Evolutionary conservation across 371 early-diverging fungal genomes (phyloP).

Genomic region (Umbelopsis sp.): DNA sequence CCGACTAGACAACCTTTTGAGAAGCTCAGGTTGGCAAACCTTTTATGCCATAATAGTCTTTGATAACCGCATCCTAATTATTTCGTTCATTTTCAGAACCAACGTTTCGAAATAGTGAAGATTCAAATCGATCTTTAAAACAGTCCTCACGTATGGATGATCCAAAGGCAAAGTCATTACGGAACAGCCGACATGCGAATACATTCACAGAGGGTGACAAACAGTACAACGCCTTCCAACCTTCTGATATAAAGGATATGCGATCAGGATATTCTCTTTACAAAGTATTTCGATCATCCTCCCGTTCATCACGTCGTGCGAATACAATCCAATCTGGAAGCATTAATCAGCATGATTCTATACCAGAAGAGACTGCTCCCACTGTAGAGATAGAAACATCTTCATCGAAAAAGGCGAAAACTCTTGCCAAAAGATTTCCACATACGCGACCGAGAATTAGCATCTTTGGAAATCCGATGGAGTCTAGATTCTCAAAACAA

Average conservation of each 20-base stretch:
- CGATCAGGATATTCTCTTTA: conserved; percentile 43
- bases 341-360: background rate
- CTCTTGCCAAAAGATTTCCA: background rate
- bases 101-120: background rate
- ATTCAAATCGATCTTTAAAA: background rate
- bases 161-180: background rate
- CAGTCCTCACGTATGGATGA: background rate
- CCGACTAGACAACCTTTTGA: conserved; percentile 67
- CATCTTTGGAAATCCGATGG: conserved; percentile 1
- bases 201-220: conserved; percentile 29
- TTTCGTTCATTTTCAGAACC: background rate
- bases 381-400: background rate
- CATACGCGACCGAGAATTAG: background rate
- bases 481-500: background rate
- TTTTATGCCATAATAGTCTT: no score
- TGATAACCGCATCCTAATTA: background rate
- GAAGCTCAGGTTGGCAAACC: conserved; percentile 39
- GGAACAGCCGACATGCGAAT: background rate
- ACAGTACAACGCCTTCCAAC: conserved; percentile 27
- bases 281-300: conserved; percentile 26
- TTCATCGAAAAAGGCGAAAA: background rate
- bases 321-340: background rate
- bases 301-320: conserved; percentile 2
- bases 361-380: conserved; percentile 1
- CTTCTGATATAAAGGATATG: conserved; percentile 42